Evolutionary conservation across 1,139 yeast genomes (phyloP).

Genomic region (Maudiozyma humilis): DNA sequence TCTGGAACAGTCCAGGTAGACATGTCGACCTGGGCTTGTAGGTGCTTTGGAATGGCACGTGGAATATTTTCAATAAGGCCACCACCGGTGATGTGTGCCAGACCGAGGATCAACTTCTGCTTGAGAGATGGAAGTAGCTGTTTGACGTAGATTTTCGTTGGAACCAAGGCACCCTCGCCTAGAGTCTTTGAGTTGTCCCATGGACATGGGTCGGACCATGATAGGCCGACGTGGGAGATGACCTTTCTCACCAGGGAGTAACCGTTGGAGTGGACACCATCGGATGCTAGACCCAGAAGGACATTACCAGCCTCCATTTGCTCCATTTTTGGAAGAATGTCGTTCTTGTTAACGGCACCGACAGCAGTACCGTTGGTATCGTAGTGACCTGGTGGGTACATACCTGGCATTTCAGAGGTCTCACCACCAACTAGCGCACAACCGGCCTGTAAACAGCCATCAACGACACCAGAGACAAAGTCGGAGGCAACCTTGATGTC

Average conservation of each 20-base stretch:
- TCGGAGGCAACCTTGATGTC: conserved; percentile 77
- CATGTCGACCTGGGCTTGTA: conserved; percentile 77
- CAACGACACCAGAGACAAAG: conserved; percentile 92
- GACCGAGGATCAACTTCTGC: conserved; percentile 64
- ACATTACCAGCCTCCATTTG: conserved; percentile 74
- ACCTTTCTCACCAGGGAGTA: conserved; percentile 94
- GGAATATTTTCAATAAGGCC: conserved; percentile 96
- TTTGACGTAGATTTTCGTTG: conserved; percentile 92
- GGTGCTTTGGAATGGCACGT: conserved; percentile 74
- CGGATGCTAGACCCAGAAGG: conserved; percentile 76
- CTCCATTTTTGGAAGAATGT: conserved; percentile 61
- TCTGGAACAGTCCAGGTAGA: conserved; percentile 74
- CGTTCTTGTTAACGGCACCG: conserved; percentile 86
- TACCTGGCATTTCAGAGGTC: conserved; percentile 99
- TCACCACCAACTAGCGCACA: conserved; percentile 99
- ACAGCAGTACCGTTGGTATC: conserved; percentile 98
- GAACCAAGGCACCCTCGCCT: conserved; percentile 79
- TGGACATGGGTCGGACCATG: conserved; percentile 73
- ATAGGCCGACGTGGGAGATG: conserved; percentile 61
- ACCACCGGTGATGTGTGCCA: conserved; percentile 98
- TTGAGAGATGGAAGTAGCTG: conserved; percentile 70
- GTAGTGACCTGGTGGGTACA: conserved; percentile 90
- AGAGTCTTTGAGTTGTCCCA: conserved; percentile 70
- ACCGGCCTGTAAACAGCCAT: conserved; percentile 90
- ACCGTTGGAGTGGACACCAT: conserved; percentile 95